Base-by-base conservation (phyloP, 1,284 basidiomycete species). In the Ustilago loliicola region DNA sequence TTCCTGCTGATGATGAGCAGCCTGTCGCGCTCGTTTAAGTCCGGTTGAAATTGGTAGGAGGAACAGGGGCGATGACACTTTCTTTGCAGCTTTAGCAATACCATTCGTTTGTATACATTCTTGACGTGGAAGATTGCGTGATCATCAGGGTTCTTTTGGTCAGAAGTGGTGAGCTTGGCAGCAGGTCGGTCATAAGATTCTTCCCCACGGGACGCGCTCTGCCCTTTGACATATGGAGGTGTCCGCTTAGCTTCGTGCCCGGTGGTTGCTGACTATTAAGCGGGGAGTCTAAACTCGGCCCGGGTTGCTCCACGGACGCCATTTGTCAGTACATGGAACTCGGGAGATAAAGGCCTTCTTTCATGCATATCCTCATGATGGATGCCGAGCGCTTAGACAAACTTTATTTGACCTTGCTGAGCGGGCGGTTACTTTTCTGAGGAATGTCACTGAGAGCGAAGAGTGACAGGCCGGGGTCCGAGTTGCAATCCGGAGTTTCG, bases 1-100 rank as follows among this genome's bases (percentile, higher is more conserved):
- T 47, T 4, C 40, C 66, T 13, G 13, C 19, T 19, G 40, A 50
- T n/a, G 51, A 5, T 19, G 48, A 50, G 25, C 48, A 50, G 48
- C 48, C 23, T 10, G 25, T 29, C 15, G 48, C 48, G 25, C 25
- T 50, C 2, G 27, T 50, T 27, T 50, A 19, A 50, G 25, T n/a
- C n/a, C n/a, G n/a, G n/a, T 4, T 8, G 42, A 21, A 58, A 17
- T 8, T 7, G n/a, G 15, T 10, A 15, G n/a, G n/a, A 45, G 21
- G 42, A 45, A n/a, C 21, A 45, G n/a, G 42, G 42, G 21, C 42
- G 21, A 9, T 45, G 7, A 21, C 42, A 21, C 34, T 36, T 36
- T 9, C 34, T 45, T 6, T 21, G 21, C 36, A 45, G 42, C 19
- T 45, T 45, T 45, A 45, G 42, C 42, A 21, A 45, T 23, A 45